Percentiles rank a stretch among this genome's conserved stretches.
These are phyloP conservation scores for Berkeleyomyces rouxiae DNA, from an alignment of 2,329 filamentous ascomycete genomes.

Conservation along the genomic window DNA sequence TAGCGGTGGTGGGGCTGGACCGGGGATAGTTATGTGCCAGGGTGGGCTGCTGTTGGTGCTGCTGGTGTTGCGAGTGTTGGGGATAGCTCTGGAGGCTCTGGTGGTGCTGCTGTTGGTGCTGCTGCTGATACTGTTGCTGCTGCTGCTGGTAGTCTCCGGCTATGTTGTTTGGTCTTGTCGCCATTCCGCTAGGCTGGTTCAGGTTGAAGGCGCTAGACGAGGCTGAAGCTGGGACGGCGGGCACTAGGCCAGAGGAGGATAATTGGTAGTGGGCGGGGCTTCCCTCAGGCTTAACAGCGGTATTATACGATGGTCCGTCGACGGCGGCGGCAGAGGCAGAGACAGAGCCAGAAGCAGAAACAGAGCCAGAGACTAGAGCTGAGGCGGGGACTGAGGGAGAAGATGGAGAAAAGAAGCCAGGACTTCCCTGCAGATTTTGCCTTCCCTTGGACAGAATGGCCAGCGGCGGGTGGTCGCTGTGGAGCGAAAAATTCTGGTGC, in stretches of 20 bases:
- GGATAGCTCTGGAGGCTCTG: slow-evolving; percentile 11
- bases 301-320: background rate
- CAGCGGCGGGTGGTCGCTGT: background rate
- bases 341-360: background rate
- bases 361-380: background rate
- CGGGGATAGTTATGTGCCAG: slow-evolving; percentile 56
- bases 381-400: background rate
- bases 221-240: slow-evolving; percentile 7
- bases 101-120: slow-evolving; percentile 17
- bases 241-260: background rate
- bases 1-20: slow-evolving; percentile 37
- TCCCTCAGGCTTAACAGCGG: background rate
- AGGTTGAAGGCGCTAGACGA: slow-evolving; percentile 35
- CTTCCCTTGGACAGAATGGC: background rate
- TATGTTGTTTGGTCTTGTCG: slow-evolving; percentile 16
- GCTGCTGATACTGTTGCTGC: background rate
- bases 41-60: slow-evolving; percentile 14
- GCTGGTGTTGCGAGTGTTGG: background rate
- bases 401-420: slow-evolving; percentile 1
- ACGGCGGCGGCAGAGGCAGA: background rate
- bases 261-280: slow-evolving; percentile 3
- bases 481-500: background rate
- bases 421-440: background rate
- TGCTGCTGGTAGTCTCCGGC: slow-evolving; percentile 7
- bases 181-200: slow-evolving; percentile 38